A percentile compares a stretch with the other conserved stretches of the same genome.
These are phyloP conservation scores for Adansonia grandidieri DNA, from an alignment of 441 rosid genomes.

Conservation along the genomic window DNA sequence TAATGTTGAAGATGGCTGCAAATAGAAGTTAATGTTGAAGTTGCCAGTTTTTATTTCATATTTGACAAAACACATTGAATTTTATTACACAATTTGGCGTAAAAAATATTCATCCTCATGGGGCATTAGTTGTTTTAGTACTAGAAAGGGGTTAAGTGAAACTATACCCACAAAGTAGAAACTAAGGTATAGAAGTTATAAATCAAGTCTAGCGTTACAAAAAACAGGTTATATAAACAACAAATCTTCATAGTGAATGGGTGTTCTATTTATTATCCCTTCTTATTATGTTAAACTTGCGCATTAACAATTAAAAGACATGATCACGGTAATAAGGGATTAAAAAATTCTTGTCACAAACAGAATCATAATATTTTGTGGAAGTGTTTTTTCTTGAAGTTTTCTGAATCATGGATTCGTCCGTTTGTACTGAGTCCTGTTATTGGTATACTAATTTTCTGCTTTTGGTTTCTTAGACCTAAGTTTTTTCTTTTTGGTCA, in stretches of 20 bases:
- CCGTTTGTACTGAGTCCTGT: neutral
- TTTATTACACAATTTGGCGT: neutral
- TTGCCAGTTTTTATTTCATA: neutral
- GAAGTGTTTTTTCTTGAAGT: neutral
- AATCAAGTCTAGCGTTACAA: neutral
- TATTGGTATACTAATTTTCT: conserved; percentile 16
- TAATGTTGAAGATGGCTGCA: conserved; percentile 9
- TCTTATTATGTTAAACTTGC: conserved; percentile 9
- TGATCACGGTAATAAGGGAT: neutral
- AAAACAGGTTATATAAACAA: neutral
- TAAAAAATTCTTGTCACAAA: neutral
- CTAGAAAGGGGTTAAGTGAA: conserved; percentile 7
- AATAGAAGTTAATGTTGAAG: conserved; percentile 6
- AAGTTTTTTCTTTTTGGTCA: conserved; percentile 24
- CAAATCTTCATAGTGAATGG: conserved; percentile 1
- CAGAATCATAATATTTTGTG: conserved; percentile 7
- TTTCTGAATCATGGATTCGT: neutral
- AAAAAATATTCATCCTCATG: neutral
- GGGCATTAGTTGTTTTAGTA: neutral
- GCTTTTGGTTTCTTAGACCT: conserved; percentile 21
- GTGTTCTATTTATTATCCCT: conserved; percentile 1
- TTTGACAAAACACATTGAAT: neutral
- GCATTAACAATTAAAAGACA: neutral
- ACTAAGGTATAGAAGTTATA: neutral
- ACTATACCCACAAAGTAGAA: conserved; percentile 9